Conservation (phyloP, 768 basidiomycete genomes). For the Leccinum rimulosum region DNA sequence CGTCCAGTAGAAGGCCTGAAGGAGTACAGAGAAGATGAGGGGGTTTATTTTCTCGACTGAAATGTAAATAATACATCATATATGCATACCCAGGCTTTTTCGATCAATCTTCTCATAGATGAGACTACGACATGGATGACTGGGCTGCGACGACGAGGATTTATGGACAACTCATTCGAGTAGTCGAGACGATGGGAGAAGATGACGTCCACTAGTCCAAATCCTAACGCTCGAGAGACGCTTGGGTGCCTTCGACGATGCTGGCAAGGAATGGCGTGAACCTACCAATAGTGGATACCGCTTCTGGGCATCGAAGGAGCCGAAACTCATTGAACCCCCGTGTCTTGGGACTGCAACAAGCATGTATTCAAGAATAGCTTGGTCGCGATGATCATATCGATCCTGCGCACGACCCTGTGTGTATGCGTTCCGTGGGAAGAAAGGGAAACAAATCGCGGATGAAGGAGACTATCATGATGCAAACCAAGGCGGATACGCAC, state of each 20-base stretch:
- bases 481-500: constrained; percentile 17
- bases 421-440: not conserved
- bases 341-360: constrained; percentile 44
- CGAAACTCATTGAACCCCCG: constrained; percentile 28
- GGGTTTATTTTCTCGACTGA: not conserved
- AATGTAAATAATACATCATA: not conserved
- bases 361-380: constrained; percentile 60
- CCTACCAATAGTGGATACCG: too few relatives aligned
- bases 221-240: constrained; percentile 47
- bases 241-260: constrained; percentile 52
- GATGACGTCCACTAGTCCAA: constrained; percentile 50
- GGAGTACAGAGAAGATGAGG: not conserved
- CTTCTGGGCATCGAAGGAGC: not conserved
- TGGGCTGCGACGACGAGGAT: too few relatives aligned
- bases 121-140: constrained; percentile 24
- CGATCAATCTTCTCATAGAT: constrained; percentile 49
- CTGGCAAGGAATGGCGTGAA: constrained; percentile 17
- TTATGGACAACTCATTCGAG: constrained; percentile 8
- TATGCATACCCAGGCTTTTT: constrained; percentile 41
- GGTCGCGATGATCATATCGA: constrained; percentile 52
- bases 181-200: constrained; percentile 47
- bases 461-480: not conserved
- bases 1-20: constrained; percentile 43
- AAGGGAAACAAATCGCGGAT: not conserved
- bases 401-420: constrained; percentile 45